Evolutionary conservation across 169 alveolate genomes (phyloP).

Genomic region (Plasmodium vivax): DNA sequence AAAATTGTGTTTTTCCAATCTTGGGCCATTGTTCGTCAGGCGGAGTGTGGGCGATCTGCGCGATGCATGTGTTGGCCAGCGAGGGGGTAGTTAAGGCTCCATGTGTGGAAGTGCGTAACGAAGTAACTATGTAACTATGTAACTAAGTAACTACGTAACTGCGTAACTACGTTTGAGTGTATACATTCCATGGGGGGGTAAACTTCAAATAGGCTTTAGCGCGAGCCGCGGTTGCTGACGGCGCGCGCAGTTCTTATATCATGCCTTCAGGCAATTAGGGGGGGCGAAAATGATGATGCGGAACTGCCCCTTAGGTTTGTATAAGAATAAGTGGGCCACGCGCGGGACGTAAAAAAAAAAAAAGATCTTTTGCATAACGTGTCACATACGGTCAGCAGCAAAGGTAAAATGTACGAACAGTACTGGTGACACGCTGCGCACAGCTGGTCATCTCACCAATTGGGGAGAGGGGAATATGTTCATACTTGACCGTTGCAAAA

Average conservation of each 20-base stretch:
- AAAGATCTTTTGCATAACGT: neutral
- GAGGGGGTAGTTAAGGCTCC: neutral
- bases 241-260: neutral
- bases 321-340: neutral
- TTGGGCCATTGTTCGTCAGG: conserved; percentile 26
- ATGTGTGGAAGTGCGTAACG: neutral
- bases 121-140: no score
- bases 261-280: neutral
- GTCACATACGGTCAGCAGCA: neutral
- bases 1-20: conserved; percentile 42
- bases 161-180: neutral
- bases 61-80: neutral
- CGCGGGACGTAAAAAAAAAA: neutral
- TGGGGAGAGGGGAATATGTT: neutral
- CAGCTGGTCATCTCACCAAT: neutral
- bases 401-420: neutral
- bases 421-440: neutral
- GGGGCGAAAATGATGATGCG: neutral
- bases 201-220: neutral
- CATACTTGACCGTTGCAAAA: neutral
- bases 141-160: no score
- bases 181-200: neutral
- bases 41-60: neutral
- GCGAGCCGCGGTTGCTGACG: neutral
- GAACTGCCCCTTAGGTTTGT: neutral